A percentile compares a stretch with the other conserved stretches of the same genome.
Evolutionary conservation across 495 filamentous ascomycete species (phyloP).

Genomic region (Talaromyces thailandensis): DNA sequence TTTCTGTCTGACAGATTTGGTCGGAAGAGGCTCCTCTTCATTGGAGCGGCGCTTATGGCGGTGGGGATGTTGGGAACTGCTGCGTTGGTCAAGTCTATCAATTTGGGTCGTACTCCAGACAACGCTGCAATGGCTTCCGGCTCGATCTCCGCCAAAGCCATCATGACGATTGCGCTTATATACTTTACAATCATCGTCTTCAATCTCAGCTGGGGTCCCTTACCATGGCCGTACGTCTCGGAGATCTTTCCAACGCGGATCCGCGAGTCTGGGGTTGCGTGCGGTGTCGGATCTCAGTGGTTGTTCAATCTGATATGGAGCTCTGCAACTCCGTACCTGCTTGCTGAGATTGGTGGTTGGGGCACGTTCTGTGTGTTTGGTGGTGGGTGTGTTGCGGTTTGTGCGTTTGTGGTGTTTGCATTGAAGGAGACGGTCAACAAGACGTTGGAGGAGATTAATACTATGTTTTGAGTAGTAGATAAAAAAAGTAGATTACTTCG

Average conservation of each 20-base stretch:
- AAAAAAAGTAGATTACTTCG: background rate
- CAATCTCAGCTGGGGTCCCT: slow-evolving; percentile 33
- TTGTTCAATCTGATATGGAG: slow-evolving; percentile 46
- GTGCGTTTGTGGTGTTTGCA: slow-evolving; percentile 33
- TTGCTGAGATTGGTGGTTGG: slow-evolving; percentile 34
- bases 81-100: slow-evolving; percentile 38
- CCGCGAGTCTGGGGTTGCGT: slow-evolving; percentile 39
- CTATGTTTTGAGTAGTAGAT: slow-evolving; percentile 41
- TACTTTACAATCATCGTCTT: slow-evolving; percentile 40
- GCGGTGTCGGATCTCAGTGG: slow-evolving; percentile 42
- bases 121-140: slow-evolving; percentile 12
- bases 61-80: slow-evolving; percentile 48
- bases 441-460: slow-evolving; percentile 63
- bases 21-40: slow-evolving; percentile 41
- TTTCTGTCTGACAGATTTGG: slow-evolving; percentile 50
- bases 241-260: slow-evolving; percentile 44
- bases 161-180: slow-evolving; percentile 38
- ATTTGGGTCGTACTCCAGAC: slow-evolving; percentile 13
- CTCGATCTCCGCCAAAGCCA: slow-evolving; percentile 24
- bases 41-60: slow-evolving; percentile 41
- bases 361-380: slow-evolving; percentile 44
- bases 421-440: slow-evolving; percentile 59
- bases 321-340: slow-evolving; percentile 42
- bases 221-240: slow-evolving; percentile 26
- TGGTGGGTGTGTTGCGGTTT: slow-evolving; percentile 27